Base-by-base conservation (phyloP, 768 basidiomycete genomes). In the Mycena capillaripes region DNA sequence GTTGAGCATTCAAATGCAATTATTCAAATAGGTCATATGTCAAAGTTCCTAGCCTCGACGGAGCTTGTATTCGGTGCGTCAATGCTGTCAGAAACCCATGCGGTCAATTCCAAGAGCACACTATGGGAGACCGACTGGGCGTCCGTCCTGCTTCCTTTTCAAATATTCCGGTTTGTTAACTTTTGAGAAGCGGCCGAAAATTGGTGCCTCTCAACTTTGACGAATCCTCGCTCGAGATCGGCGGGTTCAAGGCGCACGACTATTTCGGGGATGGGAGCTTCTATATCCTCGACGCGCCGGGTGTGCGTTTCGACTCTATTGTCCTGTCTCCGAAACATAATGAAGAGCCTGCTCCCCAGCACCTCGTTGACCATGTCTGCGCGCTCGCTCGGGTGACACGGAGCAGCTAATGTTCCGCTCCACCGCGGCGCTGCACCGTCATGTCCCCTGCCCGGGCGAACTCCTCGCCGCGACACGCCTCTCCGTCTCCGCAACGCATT, bases 231-330 rank as follows among this genome's bases (percentile, higher is more conserved):
- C 60, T 78, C 32, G 58, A 68, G 17, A 63, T 78, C 38, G 71
- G 76, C 11, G 78, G 67, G 1, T 55, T 74, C 57, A 62, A 52
- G 29, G 73, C 76, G 3, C 38, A 71, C 40, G 78, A 78, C 29
- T 78, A 62, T 59, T 78, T 78, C 55, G 76, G 75, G 4, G 78
- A 78, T 40, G 78, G 76, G 1, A 78, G 78, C 42, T 69, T 78
- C 50, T 78, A 78, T 44, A 32, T 78, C 11, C 66, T 78, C 23
- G 69, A 76, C 34, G 67, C 58, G 0, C 76, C 76, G 4, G 78
- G 78, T 5, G 77, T 78, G 40, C 21, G 60, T 50, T 40, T 17
- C 36, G 23, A 12, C 10, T 12, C 27, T 19, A 38, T 2, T n/a
- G 52, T 42, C 32, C 32, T 0, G 29, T 8, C n/a, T 23, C 19